These are phyloP conservation scores for Fraxinus anomala DNA, from an alignment of 257 asterid species.

Conservation along the genomic window DNA sequence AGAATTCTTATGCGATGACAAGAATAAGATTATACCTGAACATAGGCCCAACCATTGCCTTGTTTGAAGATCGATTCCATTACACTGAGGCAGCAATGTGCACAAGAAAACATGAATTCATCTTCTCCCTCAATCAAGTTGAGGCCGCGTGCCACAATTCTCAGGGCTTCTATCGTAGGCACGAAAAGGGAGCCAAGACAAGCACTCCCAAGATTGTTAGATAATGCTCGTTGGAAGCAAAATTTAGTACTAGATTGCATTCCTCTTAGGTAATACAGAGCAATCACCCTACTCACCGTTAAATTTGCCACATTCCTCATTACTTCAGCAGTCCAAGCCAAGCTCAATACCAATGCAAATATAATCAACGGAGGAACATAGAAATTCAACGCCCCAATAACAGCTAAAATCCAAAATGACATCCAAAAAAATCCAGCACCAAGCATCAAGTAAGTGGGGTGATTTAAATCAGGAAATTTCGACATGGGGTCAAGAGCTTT, in stretches of 20 bases:
- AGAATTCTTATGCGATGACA: neutral
- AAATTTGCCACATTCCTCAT: constrained; percentile 96
- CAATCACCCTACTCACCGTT: constrained; percentile 77
- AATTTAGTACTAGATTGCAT: constrained; percentile 83
- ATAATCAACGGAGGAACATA: constrained; percentile 67
- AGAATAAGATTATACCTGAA: constrained; percentile 55
- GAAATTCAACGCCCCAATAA: constrained; percentile 80
- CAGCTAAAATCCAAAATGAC: constrained; percentile 91
- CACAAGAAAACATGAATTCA: constrained; percentile 96
- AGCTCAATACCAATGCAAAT: constrained; percentile 59
- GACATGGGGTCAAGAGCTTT: constrained; percentile 84
- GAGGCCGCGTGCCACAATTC: constrained; percentile 85
- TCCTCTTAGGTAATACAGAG: constrained; percentile 89
- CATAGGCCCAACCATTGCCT: constrained; percentile 99
- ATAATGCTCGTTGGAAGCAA: constrained; percentile 82
- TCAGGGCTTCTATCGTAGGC: constrained; percentile 77
- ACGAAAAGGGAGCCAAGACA: constrained; percentile 89
- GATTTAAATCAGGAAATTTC: constrained; percentile 69
- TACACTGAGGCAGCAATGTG: constrained; percentile 83
- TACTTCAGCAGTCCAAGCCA: constrained; percentile 91
- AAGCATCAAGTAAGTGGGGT: constrained; percentile 82
- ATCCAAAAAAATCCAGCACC: constrained; percentile 87
- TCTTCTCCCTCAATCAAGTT: constrained; percentile 95
- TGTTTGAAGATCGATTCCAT: constrained; percentile 83
- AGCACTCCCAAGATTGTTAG: constrained; percentile 86